Conservation (phyloP, 106 monocot species). For the Acanthochlamys bracteata region DNA sequence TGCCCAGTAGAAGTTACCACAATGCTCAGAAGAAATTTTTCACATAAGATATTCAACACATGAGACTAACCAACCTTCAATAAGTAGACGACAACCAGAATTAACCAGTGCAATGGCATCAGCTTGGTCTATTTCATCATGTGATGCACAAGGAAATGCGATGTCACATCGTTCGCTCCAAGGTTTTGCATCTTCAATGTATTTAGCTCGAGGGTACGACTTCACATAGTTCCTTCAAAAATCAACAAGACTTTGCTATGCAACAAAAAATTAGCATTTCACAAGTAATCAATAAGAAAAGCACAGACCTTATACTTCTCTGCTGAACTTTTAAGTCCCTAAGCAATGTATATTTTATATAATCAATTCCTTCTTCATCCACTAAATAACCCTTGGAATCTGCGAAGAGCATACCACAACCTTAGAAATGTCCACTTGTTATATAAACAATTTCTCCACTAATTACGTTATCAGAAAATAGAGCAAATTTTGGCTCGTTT, state of each 20-base stretch:
- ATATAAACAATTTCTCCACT: too few relatives aligned
- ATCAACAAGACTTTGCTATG: constrained; percentile 3
- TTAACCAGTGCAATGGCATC: constrained; percentile 77
- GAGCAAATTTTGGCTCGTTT: too few relatives aligned
- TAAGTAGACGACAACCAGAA: constrained; percentile 77
- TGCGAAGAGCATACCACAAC: constrained; percentile 19
- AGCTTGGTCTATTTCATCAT: constrained; percentile 93
- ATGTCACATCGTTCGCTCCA: constrained; percentile 90
- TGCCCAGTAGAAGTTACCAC: constrained; percentile 17
- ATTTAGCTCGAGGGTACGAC: constrained; percentile 80
- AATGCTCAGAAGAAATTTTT: not conserved
- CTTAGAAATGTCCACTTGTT: too few relatives aligned
- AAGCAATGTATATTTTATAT: constrained; percentile 73
- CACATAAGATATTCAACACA: not conserved
- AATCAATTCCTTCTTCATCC: constrained; percentile 97
- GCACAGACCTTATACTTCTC: constrained; percentile 68
- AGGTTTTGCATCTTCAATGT: constrained; percentile 81
- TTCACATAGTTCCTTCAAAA: constrained; percentile 78
- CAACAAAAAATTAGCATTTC: not conserved
- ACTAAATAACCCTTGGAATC: constrained; percentile 93
- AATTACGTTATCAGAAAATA: too few relatives aligned
- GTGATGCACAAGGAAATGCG: constrained; percentile 92
- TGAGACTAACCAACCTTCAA: constrained; percentile 55
- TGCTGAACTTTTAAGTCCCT: constrained; percentile 95
- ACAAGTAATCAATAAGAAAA: not conserved